Evolutionary conservation across 2,329 filamentous ascomycete species (phyloP), one percentile per base, ranked within the genome.

Genomic region (Lachnellula suecica): DNA sequence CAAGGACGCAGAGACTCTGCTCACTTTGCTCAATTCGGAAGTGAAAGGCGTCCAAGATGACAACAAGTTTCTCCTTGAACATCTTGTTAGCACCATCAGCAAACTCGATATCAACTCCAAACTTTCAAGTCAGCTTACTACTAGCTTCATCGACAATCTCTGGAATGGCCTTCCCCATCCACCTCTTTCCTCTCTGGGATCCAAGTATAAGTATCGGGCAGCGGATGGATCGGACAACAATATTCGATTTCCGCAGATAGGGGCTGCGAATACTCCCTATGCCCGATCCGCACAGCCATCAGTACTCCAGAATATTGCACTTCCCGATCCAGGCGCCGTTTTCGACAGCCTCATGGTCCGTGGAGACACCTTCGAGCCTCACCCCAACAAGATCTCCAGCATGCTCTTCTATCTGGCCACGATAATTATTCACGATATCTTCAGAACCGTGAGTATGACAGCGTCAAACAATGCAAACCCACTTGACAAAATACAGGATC

Each of bases 1-100:
- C 19, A 67, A 73, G 56, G 56, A 69, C 64, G 66, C 87, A 41
- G 79, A 79, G 61, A 89, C 87, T 0, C 71, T 90, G 17, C 68
- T 80, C 41, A 74, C 80, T 4, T 71, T 90, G 34, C 72, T 89
- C 52, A 78, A 79, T 49, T 76, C 73, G 55, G 84, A 89, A 69
- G 68, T 84, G 27, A 85, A 81, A 60, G 84, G 87, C 1, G 77
- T 79, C 10, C 70, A 82, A 4, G 85, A 93, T 62, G 89, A 93
- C 72, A 88, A 87, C 71, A 88, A 84, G 2, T 88, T 89, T 76
- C 74, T 90, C 41, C 89, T 91, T 83, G 88, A 91, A 68, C 76
- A 82, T 7, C 77, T 87, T 4, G 89, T 91, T 54, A 50, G 56
- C 13, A 52, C 65, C 8, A 47, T 69, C n/a, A 54, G 64, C 37